Evolutionary conservation across 2,329 filamentous ascomycete genomes (phyloP).

Genomic region (Coniochaeta ligniaria): DNA sequence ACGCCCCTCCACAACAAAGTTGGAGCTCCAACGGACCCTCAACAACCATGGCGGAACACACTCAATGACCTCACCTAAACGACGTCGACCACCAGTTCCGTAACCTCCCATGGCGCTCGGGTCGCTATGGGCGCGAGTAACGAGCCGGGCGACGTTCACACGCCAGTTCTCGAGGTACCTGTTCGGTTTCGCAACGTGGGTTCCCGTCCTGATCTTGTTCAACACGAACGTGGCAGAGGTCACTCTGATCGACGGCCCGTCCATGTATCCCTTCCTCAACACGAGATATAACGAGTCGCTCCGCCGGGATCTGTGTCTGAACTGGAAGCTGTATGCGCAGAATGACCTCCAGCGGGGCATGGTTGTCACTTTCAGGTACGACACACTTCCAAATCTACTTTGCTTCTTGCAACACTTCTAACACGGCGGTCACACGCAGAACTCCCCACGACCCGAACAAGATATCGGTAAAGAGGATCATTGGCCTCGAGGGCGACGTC

Average conservation of each 20-base stretch:
- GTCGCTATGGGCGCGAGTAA: constrained; percentile 27
- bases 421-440: constrained; percentile 30
- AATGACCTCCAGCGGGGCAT: constrained; percentile 60
- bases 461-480: constrained; percentile 72
- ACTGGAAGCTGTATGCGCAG: constrained; percentile 51
- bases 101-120: constrained; percentile 22
- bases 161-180: constrained; percentile 36
- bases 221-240: constrained; percentile 54
- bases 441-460: constrained; percentile 64
- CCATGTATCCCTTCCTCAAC: constrained; percentile 76
- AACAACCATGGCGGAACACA: neutral
- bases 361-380: constrained; percentile 63
- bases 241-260: constrained; percentile 50
- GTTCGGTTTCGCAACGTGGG: constrained; percentile 50
- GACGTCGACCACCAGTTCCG: neutral
- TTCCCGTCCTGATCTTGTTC: constrained; percentile 55
- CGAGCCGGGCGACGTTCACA: constrained; percentile 15
- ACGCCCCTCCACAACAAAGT: neutral
- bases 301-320: constrained; percentile 48
- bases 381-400: too few species aligned
- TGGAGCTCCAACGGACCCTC: neutral
- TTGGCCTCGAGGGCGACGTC: constrained; percentile 73
- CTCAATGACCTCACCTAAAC: neutral
- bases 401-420: neutral
- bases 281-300: constrained; percentile 52